Conservation (phyloP, 2,329 filamentous ascomycete genomes). For the Verticillium klebahnii region DNA sequence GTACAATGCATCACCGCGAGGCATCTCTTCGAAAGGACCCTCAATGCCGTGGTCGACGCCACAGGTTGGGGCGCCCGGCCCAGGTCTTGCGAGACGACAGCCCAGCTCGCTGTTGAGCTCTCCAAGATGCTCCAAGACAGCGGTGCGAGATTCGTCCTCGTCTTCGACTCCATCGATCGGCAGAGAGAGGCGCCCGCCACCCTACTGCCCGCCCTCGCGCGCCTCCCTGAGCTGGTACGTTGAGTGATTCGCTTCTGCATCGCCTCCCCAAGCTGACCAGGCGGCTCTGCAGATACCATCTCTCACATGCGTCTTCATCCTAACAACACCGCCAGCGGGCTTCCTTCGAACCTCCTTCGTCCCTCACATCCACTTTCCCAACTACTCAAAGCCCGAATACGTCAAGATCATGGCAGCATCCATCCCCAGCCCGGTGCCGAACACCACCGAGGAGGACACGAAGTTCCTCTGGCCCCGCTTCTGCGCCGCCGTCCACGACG, state of each 20-base stretch:
- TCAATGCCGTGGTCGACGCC: constrained; percentile 54
- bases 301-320: constrained; percentile 72
- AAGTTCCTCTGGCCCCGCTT: constrained; percentile 75
- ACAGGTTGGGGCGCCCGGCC: constrained; percentile 44
- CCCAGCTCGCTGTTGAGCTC: constrained; percentile 70
- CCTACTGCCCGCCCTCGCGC: constrained; percentile 73
- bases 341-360: constrained; percentile 68
- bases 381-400: constrained; percentile 78
- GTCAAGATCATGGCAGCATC: constrained; percentile 67
- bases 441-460: constrained; percentile 50
- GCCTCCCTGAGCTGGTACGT: constrained; percentile 74
- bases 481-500: constrained; percentile 79
- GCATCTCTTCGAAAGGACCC: constrained; percentile 70
- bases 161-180: constrained; percentile 82
- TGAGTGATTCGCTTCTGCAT: constrained; percentile 6
- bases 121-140: constrained; percentile 53
- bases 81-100: constrained; percentile 73
- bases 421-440: constrained; percentile 38
- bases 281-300: constrained; percentile 61
- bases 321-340: constrained; percentile 65
- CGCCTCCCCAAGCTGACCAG: background rate
- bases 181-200: constrained; percentile 78
- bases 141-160: constrained; percentile 65
- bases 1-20: constrained; percentile 73
- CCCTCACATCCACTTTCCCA: constrained; percentile 70